Evolutionary conservation across 2,329 filamentous ascomycete genomes (phyloP), one percentile per base, ranked within the genome.

Genomic region (Myotisia sp.): DNA sequence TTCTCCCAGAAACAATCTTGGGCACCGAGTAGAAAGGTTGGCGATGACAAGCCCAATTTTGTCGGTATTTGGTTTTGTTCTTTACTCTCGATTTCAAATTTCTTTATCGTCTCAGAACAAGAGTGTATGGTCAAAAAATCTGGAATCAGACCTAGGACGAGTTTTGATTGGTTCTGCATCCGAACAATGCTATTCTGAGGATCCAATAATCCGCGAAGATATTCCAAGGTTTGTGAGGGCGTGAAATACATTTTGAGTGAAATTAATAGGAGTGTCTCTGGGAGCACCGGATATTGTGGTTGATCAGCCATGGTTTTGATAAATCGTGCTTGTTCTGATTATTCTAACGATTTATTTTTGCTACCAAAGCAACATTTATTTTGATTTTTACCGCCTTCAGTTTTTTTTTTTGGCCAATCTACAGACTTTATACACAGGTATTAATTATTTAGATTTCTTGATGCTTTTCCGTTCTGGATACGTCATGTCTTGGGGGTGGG

Each of bases 71-170:
- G 8, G 22, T 9, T 24, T 12, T 24, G 8, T 27, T 29, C 45
- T 16, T 27, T 27, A 39, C 34, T 12, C 39, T 6, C 6, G 47
- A 40, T 8, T 42, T 43, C 19, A 42, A 43, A 56, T 12, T 54
- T 37, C 29, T 47, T 46, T 24, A 64, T 46, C 22, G 60, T 55
- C 29, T 60, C 49, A 3, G 58, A 50, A 42, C 58, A 62, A 5
- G 60, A 58, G 44, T 59, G 58, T 37, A 87, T 62, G 8, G 77
- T 74, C 34, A 87, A 56, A 50, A 83, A 81, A 57, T 87, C 80
- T 1, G 82, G 81, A 44, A 86, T 75, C 45, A 87, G 60, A 55
- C 85, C 85, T 45, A 87, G 65, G 54, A 83, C 76, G 40, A 81
- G 56, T 33, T 69, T 60, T 19, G 67, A 56, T 9, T 61, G 52